These are phyloP conservation scores for Mycosphaerella arachidis DNA, from an alignment of 2,329 filamentous ascomycete genomes.

Conservation along the genomic window DNA sequence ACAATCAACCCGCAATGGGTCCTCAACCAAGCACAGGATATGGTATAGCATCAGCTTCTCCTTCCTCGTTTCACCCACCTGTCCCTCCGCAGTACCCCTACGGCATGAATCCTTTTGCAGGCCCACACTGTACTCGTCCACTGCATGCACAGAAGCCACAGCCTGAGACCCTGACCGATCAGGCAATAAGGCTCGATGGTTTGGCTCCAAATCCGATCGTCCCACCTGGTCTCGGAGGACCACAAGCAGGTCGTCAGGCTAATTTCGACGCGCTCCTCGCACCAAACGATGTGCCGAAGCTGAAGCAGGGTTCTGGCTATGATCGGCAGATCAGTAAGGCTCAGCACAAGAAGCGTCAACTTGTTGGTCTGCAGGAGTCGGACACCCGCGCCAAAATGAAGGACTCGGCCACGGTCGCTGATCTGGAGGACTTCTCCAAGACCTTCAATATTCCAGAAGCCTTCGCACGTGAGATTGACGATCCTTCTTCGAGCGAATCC, in stretches of 20 bases:
- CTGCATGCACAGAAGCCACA: background rate
- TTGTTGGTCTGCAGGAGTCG: background rate
- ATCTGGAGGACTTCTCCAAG: background rate
- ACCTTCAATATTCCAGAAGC: background rate
- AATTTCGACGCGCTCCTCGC: constrained; percentile 1
- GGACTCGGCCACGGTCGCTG: background rate
- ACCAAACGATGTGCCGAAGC: background rate
- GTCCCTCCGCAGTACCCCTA: background rate
- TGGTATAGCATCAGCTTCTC: background rate
- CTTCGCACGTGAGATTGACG: background rate
- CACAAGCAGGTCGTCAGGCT: background rate
- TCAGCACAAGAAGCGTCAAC: background rate
- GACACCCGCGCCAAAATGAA: background rate
- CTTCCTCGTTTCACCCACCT: background rate
- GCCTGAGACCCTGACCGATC: background rate
- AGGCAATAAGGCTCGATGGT: background rate
- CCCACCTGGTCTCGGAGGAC: constrained; percentile 1
- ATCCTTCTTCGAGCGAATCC: background rate
- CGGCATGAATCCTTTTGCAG: background rate
- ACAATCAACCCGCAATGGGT: background rate
- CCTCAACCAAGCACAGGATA: background rate
- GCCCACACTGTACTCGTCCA: background rate
- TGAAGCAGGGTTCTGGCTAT: background rate
- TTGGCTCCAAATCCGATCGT: background rate
- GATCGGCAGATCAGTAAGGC: background rate